A percentile compares a stretch with the other conserved stretches of the same genome.
Conservation (phyloP, 192 early-diverging fungal genomes). For the Allomyces macrogynus region DNA sequence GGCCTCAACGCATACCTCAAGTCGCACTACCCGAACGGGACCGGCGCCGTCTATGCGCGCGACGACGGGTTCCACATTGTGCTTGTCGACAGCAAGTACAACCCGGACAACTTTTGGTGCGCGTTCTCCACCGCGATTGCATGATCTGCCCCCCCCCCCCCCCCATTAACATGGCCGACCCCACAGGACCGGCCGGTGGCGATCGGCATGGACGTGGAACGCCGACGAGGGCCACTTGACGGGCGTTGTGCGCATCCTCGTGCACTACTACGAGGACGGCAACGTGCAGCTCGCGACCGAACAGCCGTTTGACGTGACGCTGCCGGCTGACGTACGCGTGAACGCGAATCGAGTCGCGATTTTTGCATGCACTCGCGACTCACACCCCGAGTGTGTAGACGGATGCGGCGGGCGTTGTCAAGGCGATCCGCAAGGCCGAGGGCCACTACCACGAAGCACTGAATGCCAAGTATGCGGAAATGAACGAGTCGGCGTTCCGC, state of each 20-base stretch:
- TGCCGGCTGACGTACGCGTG: conserved; percentile 3
- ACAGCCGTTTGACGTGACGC: conserved; percentile 38
- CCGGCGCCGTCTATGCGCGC: conserved; percentile 35
- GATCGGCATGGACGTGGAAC: conserved; percentile 56
- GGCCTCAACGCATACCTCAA: conserved; percentile 38
- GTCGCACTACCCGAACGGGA: conserved; percentile 66
- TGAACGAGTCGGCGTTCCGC: conserved; percentile 78
- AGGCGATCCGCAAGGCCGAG: conserved; percentile 49
- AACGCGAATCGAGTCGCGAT: too few relatives aligned
- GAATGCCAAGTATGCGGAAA: conserved; percentile 57
- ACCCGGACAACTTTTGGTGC: conserved; percentile 75
- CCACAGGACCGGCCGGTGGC: conserved; percentile 76
- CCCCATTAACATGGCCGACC: neutral
- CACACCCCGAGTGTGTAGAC: too few relatives aligned
- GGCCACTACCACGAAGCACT: conserved; percentile 63
- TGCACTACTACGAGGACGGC: conserved; percentile 99
- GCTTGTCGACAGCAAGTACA: conserved; percentile 82
- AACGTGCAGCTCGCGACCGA: conserved; percentile 84
- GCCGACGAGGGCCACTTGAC: conserved; percentile 34
- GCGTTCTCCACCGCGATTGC: neutral
- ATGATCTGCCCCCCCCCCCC: neutral
- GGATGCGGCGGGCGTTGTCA: conserved; percentile 31
- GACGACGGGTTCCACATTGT: conserved; percentile 26
- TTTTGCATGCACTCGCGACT: too few relatives aligned
- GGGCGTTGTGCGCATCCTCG: conserved; percentile 52